These are phyloP conservation scores for Fraxinus xanthoxyloides DNA, from an alignment of 305 asterid genomes.

Conservation along the genomic window DNA sequence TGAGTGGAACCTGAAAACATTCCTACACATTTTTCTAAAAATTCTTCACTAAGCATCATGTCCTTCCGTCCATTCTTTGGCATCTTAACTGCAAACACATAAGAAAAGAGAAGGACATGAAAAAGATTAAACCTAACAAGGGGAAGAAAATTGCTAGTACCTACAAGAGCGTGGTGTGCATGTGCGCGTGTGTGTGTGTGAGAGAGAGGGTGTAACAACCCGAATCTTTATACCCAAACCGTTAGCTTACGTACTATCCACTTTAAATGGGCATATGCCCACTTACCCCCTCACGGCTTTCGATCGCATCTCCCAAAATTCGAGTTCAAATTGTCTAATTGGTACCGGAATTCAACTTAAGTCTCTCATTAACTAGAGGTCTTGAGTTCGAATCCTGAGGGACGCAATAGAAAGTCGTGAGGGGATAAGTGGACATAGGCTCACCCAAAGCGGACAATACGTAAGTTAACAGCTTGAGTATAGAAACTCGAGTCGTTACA, in stretches of 20 bases:
- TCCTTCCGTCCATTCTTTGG: slow-evolving; percentile 41
- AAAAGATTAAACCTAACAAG: not conserved
- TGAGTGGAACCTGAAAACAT: slow-evolving; percentile 58
- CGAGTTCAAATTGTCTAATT: no score
- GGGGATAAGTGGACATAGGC: no score
- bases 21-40: slow-evolving; percentile 54
- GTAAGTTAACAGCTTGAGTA: no score
- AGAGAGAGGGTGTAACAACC: not conserved
- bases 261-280: no score
- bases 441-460: not conserved
- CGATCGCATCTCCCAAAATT: no score
- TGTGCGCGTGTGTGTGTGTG: not conserved
- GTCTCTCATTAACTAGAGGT: not conserved
- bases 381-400: not conserved
- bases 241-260: no score
- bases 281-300: no score
- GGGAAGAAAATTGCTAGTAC: not conserved
- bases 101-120: not conserved
- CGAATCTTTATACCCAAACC: not conserved
- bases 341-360: not conserved
- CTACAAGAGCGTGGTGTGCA: not conserved
- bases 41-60: slow-evolving; percentile 59
- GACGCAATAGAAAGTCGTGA: not conserved
- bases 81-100: slow-evolving; percentile 49
- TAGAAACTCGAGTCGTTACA: not conserved